Conservation (phyloP, 2,329 filamentous ascomycete genomes). For the Fusarium sp. region DNA sequence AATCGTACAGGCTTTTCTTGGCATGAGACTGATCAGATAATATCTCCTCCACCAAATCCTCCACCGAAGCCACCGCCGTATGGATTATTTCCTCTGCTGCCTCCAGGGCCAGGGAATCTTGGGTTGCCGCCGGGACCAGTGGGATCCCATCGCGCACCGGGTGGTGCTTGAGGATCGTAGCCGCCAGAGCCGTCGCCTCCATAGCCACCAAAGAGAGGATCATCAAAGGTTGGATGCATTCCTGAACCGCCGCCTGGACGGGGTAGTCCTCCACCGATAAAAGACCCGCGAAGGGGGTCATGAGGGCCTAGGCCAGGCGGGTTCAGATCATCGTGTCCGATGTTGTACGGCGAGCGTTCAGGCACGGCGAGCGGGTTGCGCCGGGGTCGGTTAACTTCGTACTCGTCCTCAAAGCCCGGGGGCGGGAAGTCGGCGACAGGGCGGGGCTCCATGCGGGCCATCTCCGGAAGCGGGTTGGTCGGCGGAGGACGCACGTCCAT, state of each 20-base stretch:
- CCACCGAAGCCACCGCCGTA: conserved; percentile 56
- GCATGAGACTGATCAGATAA: conserved; percentile 42
- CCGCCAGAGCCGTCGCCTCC: conserved; percentile 48
- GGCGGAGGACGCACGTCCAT: conserved; percentile 73
- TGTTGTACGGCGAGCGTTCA: conserved; percentile 71
- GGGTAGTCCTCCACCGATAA: conserved; percentile 71
- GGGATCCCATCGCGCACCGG: conserved; percentile 93
- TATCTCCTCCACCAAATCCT: conserved; percentile 49
- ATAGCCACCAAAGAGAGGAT: conserved; percentile 77
- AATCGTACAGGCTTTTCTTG: conserved; percentile 7
- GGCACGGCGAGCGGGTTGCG: conserved; percentile 49
- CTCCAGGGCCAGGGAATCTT: conserved; percentile 59
- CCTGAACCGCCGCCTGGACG: conserved; percentile 76
- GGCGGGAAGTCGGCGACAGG: conserved; percentile 83
- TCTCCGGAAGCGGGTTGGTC: conserved; percentile 72
- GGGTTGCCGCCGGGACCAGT: conserved; percentile 74
- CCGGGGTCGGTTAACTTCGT: conserved; percentile 78
- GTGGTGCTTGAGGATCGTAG: conserved; percentile 78
- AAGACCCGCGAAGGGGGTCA: conserved; percentile 79
- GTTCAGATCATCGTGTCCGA: conserved; percentile 89
- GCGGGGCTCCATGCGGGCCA: conserved; percentile 66
- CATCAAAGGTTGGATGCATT: conserved; percentile 97
- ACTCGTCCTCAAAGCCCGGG: conserved; percentile 93
- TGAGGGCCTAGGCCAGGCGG: conserved; percentile 87
- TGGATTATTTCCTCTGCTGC: conserved; percentile 52